Conservation (phyloP, 495 filamentous ascomycete genomes). For the Trichocladium antarcticum region DNA sequence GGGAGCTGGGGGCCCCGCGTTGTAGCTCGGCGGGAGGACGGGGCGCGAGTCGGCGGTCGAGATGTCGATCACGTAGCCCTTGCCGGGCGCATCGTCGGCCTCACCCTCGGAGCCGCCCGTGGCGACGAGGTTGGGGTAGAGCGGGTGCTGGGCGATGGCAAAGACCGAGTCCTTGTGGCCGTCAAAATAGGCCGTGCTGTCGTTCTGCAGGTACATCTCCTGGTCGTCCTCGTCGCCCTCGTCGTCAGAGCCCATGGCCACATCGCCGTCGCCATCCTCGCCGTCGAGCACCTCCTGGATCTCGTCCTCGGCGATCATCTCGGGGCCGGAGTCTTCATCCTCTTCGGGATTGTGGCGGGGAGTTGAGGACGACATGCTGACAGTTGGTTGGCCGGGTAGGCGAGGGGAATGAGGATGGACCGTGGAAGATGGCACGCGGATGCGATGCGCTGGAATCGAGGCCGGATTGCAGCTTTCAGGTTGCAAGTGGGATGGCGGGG, state of each 20-base stretch:
- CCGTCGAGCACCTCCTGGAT: conserved; percentile 48
- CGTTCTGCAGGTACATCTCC: conserved; percentile 56
- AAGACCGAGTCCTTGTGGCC: conserved; percentile 78
- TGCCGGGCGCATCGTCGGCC: conserved; percentile 46
- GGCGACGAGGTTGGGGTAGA: conserved; percentile 62
- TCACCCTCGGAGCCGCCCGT: conserved; percentile 82
- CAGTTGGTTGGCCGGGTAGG: neutral
- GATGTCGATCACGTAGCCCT: conserved; percentile 67
- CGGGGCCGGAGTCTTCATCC: conserved; percentile 39
- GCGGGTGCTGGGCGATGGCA: conserved; percentile 83
- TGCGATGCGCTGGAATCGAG: too few species aligned
- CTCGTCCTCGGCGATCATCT: conserved; percentile 60
- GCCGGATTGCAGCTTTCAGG: too few species aligned
- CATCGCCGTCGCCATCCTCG: conserved; percentile 53
- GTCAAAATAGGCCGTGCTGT: conserved; percentile 88
- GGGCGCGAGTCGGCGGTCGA: conserved; percentile 51
- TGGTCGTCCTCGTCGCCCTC: conserved; percentile 60
- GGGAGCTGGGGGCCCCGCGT: conserved; percentile 51
- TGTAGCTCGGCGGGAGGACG: conserved; percentile 62
- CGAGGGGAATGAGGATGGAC: neutral
- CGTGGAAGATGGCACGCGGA: neutral
- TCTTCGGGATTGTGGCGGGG: conserved; percentile 21
- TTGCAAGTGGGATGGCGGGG: neutral
- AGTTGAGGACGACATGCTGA: conserved; percentile 17
- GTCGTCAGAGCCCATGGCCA: conserved; percentile 58